Base-by-base conservation (phyloP, 345 rosid genomes). In the Acer campestre region DNA sequence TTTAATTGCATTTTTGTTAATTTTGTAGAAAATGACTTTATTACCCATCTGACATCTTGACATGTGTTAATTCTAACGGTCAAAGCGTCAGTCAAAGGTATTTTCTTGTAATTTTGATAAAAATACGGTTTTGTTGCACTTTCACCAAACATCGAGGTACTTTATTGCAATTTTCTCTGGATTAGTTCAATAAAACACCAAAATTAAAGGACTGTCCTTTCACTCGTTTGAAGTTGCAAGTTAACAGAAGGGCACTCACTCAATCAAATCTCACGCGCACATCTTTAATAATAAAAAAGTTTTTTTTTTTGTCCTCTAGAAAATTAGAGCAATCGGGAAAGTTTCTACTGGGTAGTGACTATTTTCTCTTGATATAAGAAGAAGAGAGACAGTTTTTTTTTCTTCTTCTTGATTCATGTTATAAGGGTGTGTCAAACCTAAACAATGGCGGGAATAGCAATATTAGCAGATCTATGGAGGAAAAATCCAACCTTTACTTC, bases 391-490 rank as follows among this genome's bases (percentile, higher is more conserved):
- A 11, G 73, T 9, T 46, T 10, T 46, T 10, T 46, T 48, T 14
- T 25, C 1, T 0, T 5, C 38, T 35, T 35, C 38, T 10, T 13
- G 61, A 49, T 77, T 70, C 20, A 35, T 61, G 68, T 46, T 71
- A 16, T 40, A 74, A 59, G 71, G 38, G 78, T 68, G 13, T 38
- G 20, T n/a, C 17, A 16, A 40, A 1, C 2, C 66, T 7, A 62
- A 75, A 76, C 82, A 75, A 96, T 96, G 99, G 93, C 92, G 82
- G 98, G 98, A 80, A 85, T 92, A 78, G 90, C 97, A 12, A 67
- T 94, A 79, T 76, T 91, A 40, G 82, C 91, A 75, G 99, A 96
- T 90, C 92, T 94, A 62, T 78, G 89, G 67, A 82, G 86, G 92
- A 94, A 87, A 84, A 89, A 89, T 78, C 91, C 89, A 38, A 75